These are phyloP conservation scores for Pleodorina starrii DNA, from an alignment of 139 green algal genomes.

Conservation along the genomic window DNA sequence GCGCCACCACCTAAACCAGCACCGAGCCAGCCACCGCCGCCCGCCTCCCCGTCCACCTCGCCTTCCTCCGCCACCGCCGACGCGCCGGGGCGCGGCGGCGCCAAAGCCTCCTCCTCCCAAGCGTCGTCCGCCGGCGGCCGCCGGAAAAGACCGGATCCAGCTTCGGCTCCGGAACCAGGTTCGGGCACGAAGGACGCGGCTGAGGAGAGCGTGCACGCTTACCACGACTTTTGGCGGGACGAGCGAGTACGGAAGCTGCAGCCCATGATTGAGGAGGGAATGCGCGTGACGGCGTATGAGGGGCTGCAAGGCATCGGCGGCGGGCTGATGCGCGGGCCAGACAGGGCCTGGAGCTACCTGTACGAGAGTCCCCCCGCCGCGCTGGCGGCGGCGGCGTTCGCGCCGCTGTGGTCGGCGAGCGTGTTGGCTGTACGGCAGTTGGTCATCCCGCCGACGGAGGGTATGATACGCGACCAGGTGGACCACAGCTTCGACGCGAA, in stretches of 20 bases:
- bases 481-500: slow-evolving; percentile 27
- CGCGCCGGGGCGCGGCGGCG: no score
- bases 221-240: not conserved
- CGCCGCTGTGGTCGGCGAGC: not conserved
- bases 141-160: no score
- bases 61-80: no score
- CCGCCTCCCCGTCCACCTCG: no score
- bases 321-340: not conserved
- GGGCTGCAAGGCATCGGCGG: not conserved
- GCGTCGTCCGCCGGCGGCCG: no score
- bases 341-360: not conserved
- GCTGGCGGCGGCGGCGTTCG: not conserved
- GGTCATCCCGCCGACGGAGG: slow-evolving; percentile 13
- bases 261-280: slow-evolving; percentile 1
- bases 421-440: not conserved
- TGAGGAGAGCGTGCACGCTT: not conserved
- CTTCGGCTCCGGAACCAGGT: no score
- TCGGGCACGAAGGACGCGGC: not conserved
- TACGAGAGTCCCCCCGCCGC: not conserved
- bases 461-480: slow-evolving; percentile 32
- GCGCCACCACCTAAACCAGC: no score
- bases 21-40: no score
- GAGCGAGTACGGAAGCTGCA: slow-evolving; percentile 12
- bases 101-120: no score
- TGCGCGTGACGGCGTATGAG: not conserved